These are phyloP conservation scores for Calonectria henricotiae DNA, from an alignment of 2,329 filamentous ascomycete species.

Conservation along the genomic window DNA sequence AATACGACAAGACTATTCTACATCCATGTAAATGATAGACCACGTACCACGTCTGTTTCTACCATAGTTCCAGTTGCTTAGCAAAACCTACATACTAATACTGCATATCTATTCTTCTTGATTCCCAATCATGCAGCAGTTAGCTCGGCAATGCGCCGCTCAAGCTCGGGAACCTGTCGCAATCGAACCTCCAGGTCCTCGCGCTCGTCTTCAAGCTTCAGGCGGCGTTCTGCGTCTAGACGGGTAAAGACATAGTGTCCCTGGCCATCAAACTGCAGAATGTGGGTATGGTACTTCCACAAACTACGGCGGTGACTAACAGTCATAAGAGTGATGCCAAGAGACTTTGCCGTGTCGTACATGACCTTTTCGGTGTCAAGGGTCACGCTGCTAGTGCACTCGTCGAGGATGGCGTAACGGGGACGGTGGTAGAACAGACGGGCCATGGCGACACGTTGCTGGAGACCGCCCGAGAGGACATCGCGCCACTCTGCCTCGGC, in stretches of 20 bases:
- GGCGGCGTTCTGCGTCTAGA: slow-evolving; percentile 87
- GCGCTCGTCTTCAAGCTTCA: slow-evolving; percentile 94
- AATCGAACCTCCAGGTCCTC: slow-evolving; percentile 92
- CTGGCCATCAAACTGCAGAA: slow-evolving; percentile 97
- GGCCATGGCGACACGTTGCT: slow-evolving; percentile 98
- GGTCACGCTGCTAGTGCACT: slow-evolving; percentile 96
- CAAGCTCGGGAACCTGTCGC: slow-evolving; percentile 88
- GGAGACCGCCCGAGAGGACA: slow-evolving; percentile 90
- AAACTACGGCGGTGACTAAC: slow-evolving; percentile 92
- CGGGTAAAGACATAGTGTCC: slow-evolving; percentile 91
- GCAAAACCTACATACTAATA: background rate
- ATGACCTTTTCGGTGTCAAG: slow-evolving; percentile 95
- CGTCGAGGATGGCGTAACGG: slow-evolving; percentile 95
- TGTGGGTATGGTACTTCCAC: slow-evolving; percentile 97
- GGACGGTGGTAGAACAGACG: slow-evolving; percentile 93
- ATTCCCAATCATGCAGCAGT: slow-evolving; percentile 58
- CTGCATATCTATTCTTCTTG: background rate
- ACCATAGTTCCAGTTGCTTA: background rate
- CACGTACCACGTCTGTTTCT: background rate
- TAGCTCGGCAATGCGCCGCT: slow-evolving; percentile 88
- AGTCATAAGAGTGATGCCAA: slow-evolving; percentile 97
- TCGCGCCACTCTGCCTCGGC: slow-evolving; percentile 98
- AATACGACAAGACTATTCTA: slow-evolving; percentile 24
- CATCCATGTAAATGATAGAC: slow-evolving; percentile 24
- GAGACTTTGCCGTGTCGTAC: slow-evolving; percentile 94